These are phyloP conservation scores for Lentinula edodes DNA, from an alignment of 768 basidiomycete genomes.

Conservation along the genomic window DNA sequence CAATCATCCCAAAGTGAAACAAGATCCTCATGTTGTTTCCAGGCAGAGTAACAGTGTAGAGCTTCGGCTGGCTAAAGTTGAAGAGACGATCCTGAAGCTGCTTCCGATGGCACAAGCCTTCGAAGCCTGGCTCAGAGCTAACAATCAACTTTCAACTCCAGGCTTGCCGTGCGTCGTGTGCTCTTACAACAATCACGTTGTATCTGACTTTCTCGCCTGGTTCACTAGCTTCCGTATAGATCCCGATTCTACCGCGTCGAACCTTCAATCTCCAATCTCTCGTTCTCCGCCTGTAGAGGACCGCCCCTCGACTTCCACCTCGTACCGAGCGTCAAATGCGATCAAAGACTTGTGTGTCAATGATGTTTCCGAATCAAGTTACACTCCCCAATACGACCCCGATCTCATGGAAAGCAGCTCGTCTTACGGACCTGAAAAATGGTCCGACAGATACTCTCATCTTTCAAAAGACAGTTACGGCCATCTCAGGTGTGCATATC, in stretches of 20 bases:
- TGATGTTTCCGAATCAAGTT: not conserved
- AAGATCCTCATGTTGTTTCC: not conserved
- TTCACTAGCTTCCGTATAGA: not conserved
- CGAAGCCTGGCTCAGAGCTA: constrained; percentile 11
- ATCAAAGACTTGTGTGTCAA: constrained; percentile 7
- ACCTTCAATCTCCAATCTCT: not conserved
- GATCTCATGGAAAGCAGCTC: not conserved
- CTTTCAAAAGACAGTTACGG: constrained; percentile 15
- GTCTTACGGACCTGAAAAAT: constrained; percentile 9
- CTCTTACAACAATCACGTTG: not conserved
- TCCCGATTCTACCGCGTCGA: not conserved
- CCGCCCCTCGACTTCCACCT: not conserved
- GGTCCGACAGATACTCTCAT: constrained; percentile 13
- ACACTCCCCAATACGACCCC: not conserved
- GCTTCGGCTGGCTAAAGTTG: constrained; percentile 11
- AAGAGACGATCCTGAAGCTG: constrained; percentile 11
- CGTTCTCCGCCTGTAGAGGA: not conserved
- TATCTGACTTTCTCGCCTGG: not conserved
- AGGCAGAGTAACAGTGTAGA: constrained; percentile 13
- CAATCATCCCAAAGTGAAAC: not conserved
- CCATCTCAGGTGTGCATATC: constrained; percentile 10
- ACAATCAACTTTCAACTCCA: not conserved
- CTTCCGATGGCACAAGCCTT: constrained; percentile 14
- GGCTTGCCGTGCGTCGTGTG: not conserved
- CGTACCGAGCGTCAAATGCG: constrained; percentile 9